Evolutionary conservation across 352 stramenopile genomes (phyloP).

Genomic region (Globisporangium rhizosaccharum): DNA sequence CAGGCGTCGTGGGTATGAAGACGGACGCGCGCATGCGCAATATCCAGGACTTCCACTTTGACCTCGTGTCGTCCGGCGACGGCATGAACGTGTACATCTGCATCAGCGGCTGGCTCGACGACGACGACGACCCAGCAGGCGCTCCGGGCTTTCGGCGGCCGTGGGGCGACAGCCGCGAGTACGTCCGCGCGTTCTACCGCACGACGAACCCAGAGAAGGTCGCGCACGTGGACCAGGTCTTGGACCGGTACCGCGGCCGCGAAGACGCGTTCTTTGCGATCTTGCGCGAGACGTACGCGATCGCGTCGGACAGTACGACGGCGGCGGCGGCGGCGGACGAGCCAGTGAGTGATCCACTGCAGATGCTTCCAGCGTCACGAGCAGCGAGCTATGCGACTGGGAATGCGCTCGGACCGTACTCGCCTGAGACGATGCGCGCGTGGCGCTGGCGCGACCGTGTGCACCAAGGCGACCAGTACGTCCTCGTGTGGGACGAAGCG

Average conservation of each 20-base stretch:
- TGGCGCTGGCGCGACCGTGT: constrained; percentile 86
- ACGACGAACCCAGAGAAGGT: constrained; percentile 67
- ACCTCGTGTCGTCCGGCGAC: constrained; percentile 71
- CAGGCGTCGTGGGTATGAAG: constrained; percentile 76
- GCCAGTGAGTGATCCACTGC: constrained; percentile 34
- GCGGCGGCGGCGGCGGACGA: constrained; percentile 8
- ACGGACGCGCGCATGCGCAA: constrained; percentile 65
- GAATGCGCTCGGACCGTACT: neutral
- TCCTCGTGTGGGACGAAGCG: constrained; percentile 71
- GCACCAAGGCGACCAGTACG: constrained; percentile 78
- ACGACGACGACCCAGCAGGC: constrained; percentile 58
- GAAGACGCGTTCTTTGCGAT: constrained; percentile 82
- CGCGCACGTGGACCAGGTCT: constrained; percentile 70
- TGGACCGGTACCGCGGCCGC: constrained; percentile 77
- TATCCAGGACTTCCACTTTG: constrained; percentile 79
- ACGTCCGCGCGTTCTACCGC: constrained; percentile 70
- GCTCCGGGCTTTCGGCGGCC: constrained; percentile 54
- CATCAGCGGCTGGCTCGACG: constrained; percentile 76
- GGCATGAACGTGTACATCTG: constrained; percentile 89
- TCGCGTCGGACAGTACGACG: constrained; percentile 8
- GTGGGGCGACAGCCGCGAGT: constrained; percentile 78
- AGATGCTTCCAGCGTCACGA: constrained; percentile 23
- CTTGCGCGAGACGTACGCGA: constrained; percentile 51
- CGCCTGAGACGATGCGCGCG: constrained; percentile 30
- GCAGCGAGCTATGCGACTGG: constrained; percentile 5